Percentiles rank a stretch among this genome's conserved stretches.
Conservation (phyloP, 257 asterid genomes). For the Nyctanthes arbortristis region DNA sequence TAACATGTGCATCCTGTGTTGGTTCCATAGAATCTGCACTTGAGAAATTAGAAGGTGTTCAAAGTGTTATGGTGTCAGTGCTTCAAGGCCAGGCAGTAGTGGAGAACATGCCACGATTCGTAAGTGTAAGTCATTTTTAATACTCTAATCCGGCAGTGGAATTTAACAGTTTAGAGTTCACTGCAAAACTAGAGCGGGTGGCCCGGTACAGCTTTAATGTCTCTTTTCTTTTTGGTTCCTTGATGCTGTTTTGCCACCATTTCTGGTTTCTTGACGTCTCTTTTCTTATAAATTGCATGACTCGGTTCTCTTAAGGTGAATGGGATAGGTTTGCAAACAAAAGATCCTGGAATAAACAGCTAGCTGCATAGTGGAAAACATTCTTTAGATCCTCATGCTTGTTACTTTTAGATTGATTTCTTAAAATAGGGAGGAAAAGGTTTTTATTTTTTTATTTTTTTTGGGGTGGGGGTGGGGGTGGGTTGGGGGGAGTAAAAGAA, state of each 20-base stretch:
- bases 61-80: conserved; percentile 70
- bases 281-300: background rate
- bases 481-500: background rate
- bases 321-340: conserved; percentile 11
- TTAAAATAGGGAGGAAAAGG: too few relatives aligned
- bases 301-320: background rate
- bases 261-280: conserved; percentile 1
- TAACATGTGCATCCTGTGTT: conserved; percentile 88
- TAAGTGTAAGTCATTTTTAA: conserved; percentile 57
- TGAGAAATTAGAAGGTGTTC: conserved; percentile 64
- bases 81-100: conserved; percentile 97
- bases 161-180: conserved; percentile 2
- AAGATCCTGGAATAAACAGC: background rate
- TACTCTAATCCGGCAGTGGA: background rate
- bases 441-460: too few relatives aligned
- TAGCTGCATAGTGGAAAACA: conserved; percentile 1
- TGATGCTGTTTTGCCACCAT: too few relatives aligned
- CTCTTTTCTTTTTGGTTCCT: background rate
- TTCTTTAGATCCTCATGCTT: background rate
- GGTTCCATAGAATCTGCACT: conserved; percentile 84
- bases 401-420: conserved; percentile 14
- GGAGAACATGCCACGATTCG: conserved; percentile 62
- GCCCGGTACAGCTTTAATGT: background rate
- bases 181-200: background rate
- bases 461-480: too few relatives aligned